phyloP scores from a whole-genome alignment of 768 basidiomycete genomes.

The Rhizopogon vinicolor region DNA sequence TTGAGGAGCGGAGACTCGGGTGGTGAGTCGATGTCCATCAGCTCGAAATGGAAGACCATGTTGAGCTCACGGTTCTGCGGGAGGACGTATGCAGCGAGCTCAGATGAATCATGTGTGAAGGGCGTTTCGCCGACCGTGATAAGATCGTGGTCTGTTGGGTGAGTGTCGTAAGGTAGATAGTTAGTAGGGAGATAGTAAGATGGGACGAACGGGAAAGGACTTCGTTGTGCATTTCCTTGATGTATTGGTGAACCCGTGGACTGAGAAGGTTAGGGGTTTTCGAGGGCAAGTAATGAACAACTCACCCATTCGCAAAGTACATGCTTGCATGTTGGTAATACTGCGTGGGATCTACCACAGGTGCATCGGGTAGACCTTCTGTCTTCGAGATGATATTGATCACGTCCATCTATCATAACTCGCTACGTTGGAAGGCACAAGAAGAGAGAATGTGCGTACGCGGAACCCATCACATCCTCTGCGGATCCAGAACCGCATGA shows the following conservation, averaged over 20 bases:
- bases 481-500: constrained; percentile 74
- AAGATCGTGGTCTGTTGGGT: constrained; percentile 41
- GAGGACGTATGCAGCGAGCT: constrained; percentile 52
- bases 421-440: neutral
- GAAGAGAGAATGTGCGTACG: constrained; percentile 31
- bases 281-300: constrained; percentile 1
- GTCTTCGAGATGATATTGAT: constrained; percentile 68
- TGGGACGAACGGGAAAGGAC: constrained; percentile 51
- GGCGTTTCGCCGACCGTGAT: constrained; percentile 67
- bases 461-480: constrained; percentile 74
- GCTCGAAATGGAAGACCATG: constrained; percentile 63
- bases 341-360: constrained; percentile 44
- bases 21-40: constrained; percentile 54
- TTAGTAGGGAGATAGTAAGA: constrained; percentile 6
- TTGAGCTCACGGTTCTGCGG: constrained; percentile 57
- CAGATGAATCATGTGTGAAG: constrained; percentile 46
- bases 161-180: neutral
- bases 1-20: constrained; percentile 35
- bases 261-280: constrained; percentile 26
- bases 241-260: constrained; percentile 60
- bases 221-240: constrained; percentile 60
- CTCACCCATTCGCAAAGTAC: constrained; percentile 58
- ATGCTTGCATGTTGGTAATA: constrained; percentile 50
- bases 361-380: constrained; percentile 61
- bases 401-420: constrained; percentile 51